Conservation (phyloP, 2,329 filamentous ascomycete species). For the Botrytis byssoidea region DNA sequence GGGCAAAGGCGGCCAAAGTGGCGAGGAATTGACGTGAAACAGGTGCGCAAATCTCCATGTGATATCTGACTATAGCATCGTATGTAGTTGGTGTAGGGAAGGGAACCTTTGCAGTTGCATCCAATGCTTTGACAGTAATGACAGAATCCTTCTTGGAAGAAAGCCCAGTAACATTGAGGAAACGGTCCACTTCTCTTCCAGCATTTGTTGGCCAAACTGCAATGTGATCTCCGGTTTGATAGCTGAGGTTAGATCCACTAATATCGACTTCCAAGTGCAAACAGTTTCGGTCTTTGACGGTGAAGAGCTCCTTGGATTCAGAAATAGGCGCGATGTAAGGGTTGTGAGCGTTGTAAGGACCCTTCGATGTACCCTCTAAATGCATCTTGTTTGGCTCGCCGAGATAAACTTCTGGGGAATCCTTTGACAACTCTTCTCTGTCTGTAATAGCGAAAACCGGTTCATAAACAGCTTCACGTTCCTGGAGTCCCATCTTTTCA, state of each 20-base stretch:
- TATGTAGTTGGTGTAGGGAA: constrained; percentile 97
- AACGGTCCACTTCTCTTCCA: constrained; percentile 86
- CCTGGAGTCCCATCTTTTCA: constrained; percentile 82
- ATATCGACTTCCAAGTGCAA: constrained; percentile 95
- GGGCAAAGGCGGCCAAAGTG: constrained; percentile 83
- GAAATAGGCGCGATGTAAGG: constrained; percentile 92
- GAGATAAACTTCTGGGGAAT: constrained; percentile 82
- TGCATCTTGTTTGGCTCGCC: constrained; percentile 97
- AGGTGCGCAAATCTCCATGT: constrained; percentile 93
- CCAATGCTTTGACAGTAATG: constrained; percentile 84
- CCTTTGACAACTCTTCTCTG: constrained; percentile 67
- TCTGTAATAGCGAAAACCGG: constrained; percentile 83
- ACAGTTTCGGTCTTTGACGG: constrained; percentile 86
- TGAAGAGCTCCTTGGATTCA: constrained; percentile 90
- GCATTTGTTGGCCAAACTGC: constrained; percentile 97
- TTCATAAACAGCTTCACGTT: constrained; percentile 95
- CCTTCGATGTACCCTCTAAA: constrained; percentile 77
- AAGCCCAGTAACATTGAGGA: constrained; percentile 77
- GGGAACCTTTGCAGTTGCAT: constrained; percentile 93
- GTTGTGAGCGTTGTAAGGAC: constrained; percentile 94
- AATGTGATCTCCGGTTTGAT: constrained; percentile 96
- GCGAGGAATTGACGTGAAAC: constrained; percentile 95
- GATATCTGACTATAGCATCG: constrained; percentile 88
- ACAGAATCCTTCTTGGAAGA: constrained; percentile 75
- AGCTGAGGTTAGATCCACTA: constrained; percentile 81